Base-by-base conservation (phyloP, 106 monocot genomes). In the Dioscorea dumetorum region DNA sequence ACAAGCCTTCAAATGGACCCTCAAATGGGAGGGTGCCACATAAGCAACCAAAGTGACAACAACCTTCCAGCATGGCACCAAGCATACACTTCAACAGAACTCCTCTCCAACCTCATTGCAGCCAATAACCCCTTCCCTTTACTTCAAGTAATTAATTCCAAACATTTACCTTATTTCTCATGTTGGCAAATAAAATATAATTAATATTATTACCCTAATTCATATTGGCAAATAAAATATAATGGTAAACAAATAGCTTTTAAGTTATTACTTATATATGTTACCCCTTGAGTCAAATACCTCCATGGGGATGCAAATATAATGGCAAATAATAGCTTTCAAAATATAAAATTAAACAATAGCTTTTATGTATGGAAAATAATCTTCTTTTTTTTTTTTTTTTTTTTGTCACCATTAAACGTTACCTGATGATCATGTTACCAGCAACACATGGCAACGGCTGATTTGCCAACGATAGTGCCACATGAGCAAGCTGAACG, bases 81-180 rank as follows among this genome's bases (percentile, higher is more conserved):
- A 32, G 71, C 66, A 21, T 87, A 77, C 74, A 72, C 79, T 3
- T 77, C 87, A 4, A 77, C 77, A 2, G 87, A 83, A 71, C 70
- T 87, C 41, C 80, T 87, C 67, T 70, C 79, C 3, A 62, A 73
- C n/a, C 67, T 87, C 51, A 76, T 83, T 22, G 82, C 79, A 9
- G 24, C 81, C 0, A 9, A 74, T 13, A 28, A 50, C 9, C 67
- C 79, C 12, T 80, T 69, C 61, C 79, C 79, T 22, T 49, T 87
- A 41, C 61, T 80, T 12, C 75, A 86, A 70, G 81, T 80, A 28
- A 28, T 28, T 80, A 28, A 28, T 28, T 28, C 28, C 3, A 28
- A 28, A 28, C 28, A 1, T 28, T 28, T 3, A 28, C 1, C 48
- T 16, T 35, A 41, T 19, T 24, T n/a, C 16, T 52, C 50, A 41